Conservation (phyloP, 345 rosid species). For the Cochlearia excelsa region DNA sequence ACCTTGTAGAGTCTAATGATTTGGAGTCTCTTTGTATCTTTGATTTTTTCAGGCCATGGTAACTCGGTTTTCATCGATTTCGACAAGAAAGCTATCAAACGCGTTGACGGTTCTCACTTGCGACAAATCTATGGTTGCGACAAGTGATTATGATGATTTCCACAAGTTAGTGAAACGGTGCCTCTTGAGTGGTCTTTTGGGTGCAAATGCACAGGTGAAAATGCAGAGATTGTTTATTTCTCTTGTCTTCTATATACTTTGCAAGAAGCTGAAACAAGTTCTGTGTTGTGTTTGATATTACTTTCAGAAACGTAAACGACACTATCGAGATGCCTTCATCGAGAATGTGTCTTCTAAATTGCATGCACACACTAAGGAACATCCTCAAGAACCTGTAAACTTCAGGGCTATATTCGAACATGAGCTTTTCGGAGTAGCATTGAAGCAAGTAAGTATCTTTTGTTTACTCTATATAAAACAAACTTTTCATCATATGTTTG, state of each 20-base stretch:
- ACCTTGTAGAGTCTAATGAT: slow-evolving; percentile 1
- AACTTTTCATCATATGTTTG: not conserved
- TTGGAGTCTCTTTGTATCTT: not conserved
- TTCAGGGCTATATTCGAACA: slow-evolving; percentile 71
- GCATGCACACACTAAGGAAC: slow-evolving; percentile 37
- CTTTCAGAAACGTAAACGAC: slow-evolving; percentile 53
- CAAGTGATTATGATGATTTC: slow-evolving; percentile 75
- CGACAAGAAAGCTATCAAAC: slow-evolving; percentile 68
- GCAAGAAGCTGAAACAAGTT: not conserved
- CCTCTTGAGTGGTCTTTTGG: slow-evolving; percentile 53
- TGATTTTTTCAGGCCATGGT: slow-evolving; percentile 80
- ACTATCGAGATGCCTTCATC: slow-evolving; percentile 59
- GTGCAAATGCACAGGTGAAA: slow-evolving; percentile 74
- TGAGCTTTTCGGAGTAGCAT: slow-evolving; percentile 63
- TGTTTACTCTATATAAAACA: not conserved
- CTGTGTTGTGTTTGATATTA: not conserved
- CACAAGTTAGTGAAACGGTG: slow-evolving; percentile 63
- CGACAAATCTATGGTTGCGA: slow-evolving; percentile 80
- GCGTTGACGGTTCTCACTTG: slow-evolving; percentile 63
- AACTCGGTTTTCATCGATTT: slow-evolving; percentile 68
- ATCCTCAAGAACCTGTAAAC: slow-evolving; percentile 49
- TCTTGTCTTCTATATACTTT: not conserved
- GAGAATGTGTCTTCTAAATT: slow-evolving; percentile 46
- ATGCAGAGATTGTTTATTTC: not conserved
- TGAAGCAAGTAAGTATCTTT: slow-evolving; percentile 61